phyloP scores from a whole-genome alignment of 2,329 filamentous ascomycete genomes.

The Cladosporium sp. region DNA sequence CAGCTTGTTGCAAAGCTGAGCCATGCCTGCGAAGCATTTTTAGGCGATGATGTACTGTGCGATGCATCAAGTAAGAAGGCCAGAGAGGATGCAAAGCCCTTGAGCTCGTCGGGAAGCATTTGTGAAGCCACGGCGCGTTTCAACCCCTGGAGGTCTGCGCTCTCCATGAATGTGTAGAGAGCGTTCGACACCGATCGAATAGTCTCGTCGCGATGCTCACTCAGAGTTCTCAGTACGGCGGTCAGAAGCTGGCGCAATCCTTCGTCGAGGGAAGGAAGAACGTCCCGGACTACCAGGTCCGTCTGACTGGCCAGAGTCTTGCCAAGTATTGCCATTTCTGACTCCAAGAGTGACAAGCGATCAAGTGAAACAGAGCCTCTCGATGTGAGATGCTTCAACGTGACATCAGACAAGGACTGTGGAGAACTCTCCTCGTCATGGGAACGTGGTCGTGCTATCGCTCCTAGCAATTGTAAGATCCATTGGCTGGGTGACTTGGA shows the following conservation, averaged over 20 bases:
- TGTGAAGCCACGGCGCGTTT: neutral
- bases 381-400: neutral
- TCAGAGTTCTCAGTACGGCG: neutral
- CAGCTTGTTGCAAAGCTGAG: conserved; percentile 72
- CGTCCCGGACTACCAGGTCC: conserved; percentile 23
- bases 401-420: neutral
- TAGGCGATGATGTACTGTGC: neutral
- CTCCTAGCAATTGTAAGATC: conserved; percentile 4
- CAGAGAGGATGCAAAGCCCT: neutral
- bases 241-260: conserved; percentile 10
- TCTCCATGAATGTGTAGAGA: neutral
- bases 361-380: conserved; percentile 3
- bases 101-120: neutral
- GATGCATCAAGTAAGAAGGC: neutral
- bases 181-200: neutral
- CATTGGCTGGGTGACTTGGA: neutral
- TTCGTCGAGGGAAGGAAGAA: neutral
- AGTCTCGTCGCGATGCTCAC: neutral
- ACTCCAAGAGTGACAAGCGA: conserved; percentile 7
- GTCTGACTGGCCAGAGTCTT: conserved; percentile 27
- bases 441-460: neutral
- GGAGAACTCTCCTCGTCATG: neutral
- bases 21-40: conserved; percentile 61
- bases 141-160: neutral
- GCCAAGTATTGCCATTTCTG: conserved; percentile 24